Evolutionary conservation across 2,329 filamentous ascomycete genomes (phyloP).

Genomic region (Fusarium piperis): DNA sequence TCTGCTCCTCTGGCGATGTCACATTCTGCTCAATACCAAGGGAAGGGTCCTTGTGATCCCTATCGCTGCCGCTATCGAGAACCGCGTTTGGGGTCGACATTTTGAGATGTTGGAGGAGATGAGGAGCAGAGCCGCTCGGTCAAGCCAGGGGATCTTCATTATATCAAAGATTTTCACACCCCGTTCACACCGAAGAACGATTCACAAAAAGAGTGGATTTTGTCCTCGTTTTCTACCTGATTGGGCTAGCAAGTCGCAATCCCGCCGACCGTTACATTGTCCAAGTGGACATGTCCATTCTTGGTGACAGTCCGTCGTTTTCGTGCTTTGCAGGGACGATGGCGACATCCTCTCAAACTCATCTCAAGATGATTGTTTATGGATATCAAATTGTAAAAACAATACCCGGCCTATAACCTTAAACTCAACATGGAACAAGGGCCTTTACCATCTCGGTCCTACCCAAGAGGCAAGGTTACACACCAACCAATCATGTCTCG

Average conservation of each 20-base stretch:
- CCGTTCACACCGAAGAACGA: neutral
- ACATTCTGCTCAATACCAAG: slow-evolving; percentile 9
- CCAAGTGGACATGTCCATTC: slow-evolving; percentile 17
- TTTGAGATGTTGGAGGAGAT: neutral
- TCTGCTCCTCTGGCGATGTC: slow-evolving; percentile 5
- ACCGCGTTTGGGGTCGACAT: slow-evolving; percentile 21
- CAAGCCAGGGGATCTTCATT: neutral
- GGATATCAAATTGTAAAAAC: neutral
- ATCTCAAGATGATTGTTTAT: neutral
- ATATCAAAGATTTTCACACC: slow-evolving; percentile 1
- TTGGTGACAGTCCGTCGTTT: slow-evolving; percentile 7
- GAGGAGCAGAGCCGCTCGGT: neutral
- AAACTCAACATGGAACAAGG: neutral
- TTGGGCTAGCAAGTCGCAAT: slow-evolving; percentile 27
- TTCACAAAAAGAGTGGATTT: slow-evolving; percentile 20
- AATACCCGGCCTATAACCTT: neutral
- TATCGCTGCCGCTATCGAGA: slow-evolving; percentile 21
- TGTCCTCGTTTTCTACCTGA: slow-evolving; percentile 6
- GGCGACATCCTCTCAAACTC: slow-evolving; percentile 24
- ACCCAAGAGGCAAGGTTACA: slow-evolving; percentile 13
- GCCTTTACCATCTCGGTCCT: neutral
- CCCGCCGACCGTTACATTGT: slow-evolving; percentile 20
- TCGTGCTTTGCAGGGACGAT: slow-evolving; percentile 36
- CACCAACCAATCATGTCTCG: slow-evolving; percentile 21
- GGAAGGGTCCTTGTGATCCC: slow-evolving; percentile 24